A percentile compares a stretch with the other conserved stretches of the same genome.
These are phyloP conservation scores for Salix purpurea DNA, from an alignment of 345 rosid species.

Conservation along the genomic window DNA sequence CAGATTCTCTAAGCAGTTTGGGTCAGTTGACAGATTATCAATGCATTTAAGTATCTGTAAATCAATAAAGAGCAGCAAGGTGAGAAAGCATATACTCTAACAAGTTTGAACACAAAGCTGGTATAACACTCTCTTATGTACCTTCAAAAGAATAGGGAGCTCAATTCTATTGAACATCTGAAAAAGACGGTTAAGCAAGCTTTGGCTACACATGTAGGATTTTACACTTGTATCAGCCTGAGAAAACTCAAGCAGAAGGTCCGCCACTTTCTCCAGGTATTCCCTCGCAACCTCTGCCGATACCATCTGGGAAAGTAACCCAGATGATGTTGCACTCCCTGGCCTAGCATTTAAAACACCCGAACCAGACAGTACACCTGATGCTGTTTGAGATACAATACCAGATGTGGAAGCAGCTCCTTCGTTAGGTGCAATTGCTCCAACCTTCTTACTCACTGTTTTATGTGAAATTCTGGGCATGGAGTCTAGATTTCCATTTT, in stretches of 20 bases:
- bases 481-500: conserved; percentile 66
- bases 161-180: conserved; percentile 89
- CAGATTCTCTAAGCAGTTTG: conserved; percentile 93
- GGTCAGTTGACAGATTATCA: conserved; percentile 85
- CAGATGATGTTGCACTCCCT: conserved; percentile 94
- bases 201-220: conserved; percentile 87
- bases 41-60: conserved; percentile 76
- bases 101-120: conserved; percentile 4
- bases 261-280: conserved; percentile 94
- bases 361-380: conserved; percentile 94
- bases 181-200: conserved; percentile 85
- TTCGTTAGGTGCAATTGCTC: conserved; percentile 44
- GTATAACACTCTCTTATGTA: conserved; percentile 19
- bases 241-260: conserved; percentile 94
- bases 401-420: conserved; percentile 77
- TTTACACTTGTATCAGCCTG: conserved; percentile 92
- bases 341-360: conserved; percentile 96
- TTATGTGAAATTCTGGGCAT: conserved; percentile 56
- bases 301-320: conserved; percentile 86
- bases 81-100: neutral
- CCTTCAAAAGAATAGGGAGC: conserved; percentile 86
- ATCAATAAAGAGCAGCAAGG: conserved; percentile 15
- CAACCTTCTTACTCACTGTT: conserved; percentile 57
- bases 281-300: conserved; percentile 92
- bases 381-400: conserved; percentile 82